Percentiles rank a stretch among this genome's conserved stretches.
phyloP scores from a whole-genome alignment of 306 rosid species.

The Bauhinia variegata region DNA sequence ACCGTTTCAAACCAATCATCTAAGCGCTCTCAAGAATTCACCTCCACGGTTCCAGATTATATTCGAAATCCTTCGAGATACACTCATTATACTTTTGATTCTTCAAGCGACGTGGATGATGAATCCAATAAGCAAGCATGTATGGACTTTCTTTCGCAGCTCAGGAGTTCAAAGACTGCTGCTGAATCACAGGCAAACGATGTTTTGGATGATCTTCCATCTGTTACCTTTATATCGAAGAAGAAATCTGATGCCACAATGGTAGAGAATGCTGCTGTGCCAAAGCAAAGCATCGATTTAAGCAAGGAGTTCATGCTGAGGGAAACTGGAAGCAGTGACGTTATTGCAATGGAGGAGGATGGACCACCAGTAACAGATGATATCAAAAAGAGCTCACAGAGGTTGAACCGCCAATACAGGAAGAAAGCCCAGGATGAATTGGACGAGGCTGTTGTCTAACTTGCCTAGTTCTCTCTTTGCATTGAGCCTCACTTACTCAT shows the following conservation, averaged over 20 bases:
- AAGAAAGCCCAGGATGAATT: slow-evolving; percentile 47
- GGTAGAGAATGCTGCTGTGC: slow-evolving; percentile 52
- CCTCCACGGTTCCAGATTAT: slow-evolving; percentile 79
- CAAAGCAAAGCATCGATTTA: slow-evolving; percentile 51
- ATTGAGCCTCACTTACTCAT: too few relatives aligned
- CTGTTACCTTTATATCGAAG: slow-evolving; percentile 77
- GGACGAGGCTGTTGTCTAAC: slow-evolving; percentile 47
- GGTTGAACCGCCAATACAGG: slow-evolving; percentile 68
- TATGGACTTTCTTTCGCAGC: slow-evolving; percentile 64
- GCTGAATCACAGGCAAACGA: slow-evolving; percentile 42
- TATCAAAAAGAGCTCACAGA: slow-evolving; percentile 49
- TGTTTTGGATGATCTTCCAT: slow-evolving; percentile 52
- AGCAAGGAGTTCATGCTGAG: slow-evolving; percentile 33
- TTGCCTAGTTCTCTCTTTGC: not conserved
- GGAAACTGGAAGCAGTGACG: slow-evolving; percentile 52
- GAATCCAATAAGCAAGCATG: slow-evolving; percentile 76
- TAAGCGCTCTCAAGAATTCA: slow-evolving; percentile 34
- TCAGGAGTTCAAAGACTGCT: slow-evolving; percentile 48
- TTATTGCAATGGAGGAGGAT: slow-evolving; percentile 93
- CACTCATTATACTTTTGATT: slow-evolving; percentile 71
- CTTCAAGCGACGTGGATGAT: slow-evolving; percentile 63
- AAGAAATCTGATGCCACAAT: slow-evolving; percentile 65
- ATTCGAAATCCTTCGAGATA: slow-evolving; percentile 72
- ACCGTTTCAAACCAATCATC: slow-evolving; percentile 39
- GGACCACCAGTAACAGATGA: slow-evolving; percentile 48